Percentiles rank a stretch among this genome's conserved stretches.
Conservation (phyloP, 345 rosid genomes). For the Citrus cavaleriei region DNA sequence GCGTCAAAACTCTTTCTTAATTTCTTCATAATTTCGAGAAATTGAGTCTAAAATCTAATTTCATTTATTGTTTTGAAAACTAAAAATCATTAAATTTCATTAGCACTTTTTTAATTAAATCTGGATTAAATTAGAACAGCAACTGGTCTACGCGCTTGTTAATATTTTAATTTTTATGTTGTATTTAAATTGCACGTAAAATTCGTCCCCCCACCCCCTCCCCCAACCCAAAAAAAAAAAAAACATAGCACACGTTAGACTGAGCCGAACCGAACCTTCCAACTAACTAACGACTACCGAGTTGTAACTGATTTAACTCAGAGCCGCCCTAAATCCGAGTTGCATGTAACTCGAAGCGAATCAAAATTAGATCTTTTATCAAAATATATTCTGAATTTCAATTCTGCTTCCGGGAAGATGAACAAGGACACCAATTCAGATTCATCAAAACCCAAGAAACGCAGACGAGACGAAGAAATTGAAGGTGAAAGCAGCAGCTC, state of each 20-base stretch:
- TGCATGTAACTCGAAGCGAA: background rate
- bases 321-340: background rate
- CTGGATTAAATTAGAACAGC: too few species aligned
- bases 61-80: too few species aligned
- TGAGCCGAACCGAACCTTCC: background rate
- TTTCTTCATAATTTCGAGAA: background rate
- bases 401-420: background rate
- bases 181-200: too few species aligned
- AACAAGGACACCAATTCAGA: background rate
- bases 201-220: accelerated
- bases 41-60: background rate
- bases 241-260: too few species aligned
- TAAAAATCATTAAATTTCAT: too few species aligned
- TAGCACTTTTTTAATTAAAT: too few species aligned
- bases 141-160: too few species aligned
- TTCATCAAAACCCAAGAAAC: conserved; percentile 23
- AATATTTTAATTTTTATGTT: too few species aligned
- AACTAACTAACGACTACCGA: background rate
- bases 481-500: conserved; percentile 24
- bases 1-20: background rate
- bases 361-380: background rate
- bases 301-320: background rate
- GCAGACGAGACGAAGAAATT: conserved; percentile 30
- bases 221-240: too few species aligned
- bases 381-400: background rate